Evolutionary conservation across 192 early-diverging fungal genomes (phyloP).

Genomic region (Coemansia sp.): DNA sequence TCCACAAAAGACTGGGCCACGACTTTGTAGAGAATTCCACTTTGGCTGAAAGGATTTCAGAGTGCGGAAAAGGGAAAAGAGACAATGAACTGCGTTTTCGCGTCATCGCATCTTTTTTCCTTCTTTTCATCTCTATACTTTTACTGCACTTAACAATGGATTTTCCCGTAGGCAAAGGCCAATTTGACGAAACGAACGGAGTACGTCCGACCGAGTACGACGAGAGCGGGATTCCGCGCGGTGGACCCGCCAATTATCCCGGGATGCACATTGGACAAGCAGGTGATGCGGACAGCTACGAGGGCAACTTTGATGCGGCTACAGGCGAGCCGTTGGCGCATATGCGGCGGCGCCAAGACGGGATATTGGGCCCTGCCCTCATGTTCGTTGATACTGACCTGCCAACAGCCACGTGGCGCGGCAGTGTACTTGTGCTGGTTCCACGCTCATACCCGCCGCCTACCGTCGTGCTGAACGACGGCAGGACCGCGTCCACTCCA

Average conservation of each 20-base stretch:
- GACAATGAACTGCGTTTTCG: not conserved
- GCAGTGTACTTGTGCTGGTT: conserved; percentile 56
- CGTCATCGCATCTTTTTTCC: not conserved
- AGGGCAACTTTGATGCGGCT: conserved; percentile 50
- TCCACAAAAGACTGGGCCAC: not conserved
- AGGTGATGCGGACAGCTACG: conserved; percentile 35
- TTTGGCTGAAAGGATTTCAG: not conserved
- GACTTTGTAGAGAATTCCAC: not conserved
- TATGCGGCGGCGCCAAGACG: conserved; percentile 42
- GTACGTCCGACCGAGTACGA: conserved; percentile 28
- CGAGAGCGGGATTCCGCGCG: conserved; percentile 40
- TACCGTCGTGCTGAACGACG: conserved; percentile 43
- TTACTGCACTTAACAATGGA: conserved; percentile 23
- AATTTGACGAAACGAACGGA: conserved; percentile 28
- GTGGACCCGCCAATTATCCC: conserved; percentile 45
- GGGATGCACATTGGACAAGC: conserved; percentile 12
- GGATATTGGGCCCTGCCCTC: conserved; percentile 55
- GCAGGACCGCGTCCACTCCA: conserved; percentile 21
- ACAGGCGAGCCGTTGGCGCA: conserved; percentile 46
- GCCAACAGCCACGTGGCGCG: conserved; percentile 53
- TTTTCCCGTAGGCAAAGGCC: conserved; percentile 39
- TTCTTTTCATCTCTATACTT: not conserved
- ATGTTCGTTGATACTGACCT: conserved; percentile 58
- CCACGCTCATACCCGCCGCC: conserved; percentile 29
- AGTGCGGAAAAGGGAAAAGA: conserved; percentile 2